phyloP scores from a whole-genome alignment of 176 grass and related monocot genomes.

The Alopecurus myosuroides region DNA sequence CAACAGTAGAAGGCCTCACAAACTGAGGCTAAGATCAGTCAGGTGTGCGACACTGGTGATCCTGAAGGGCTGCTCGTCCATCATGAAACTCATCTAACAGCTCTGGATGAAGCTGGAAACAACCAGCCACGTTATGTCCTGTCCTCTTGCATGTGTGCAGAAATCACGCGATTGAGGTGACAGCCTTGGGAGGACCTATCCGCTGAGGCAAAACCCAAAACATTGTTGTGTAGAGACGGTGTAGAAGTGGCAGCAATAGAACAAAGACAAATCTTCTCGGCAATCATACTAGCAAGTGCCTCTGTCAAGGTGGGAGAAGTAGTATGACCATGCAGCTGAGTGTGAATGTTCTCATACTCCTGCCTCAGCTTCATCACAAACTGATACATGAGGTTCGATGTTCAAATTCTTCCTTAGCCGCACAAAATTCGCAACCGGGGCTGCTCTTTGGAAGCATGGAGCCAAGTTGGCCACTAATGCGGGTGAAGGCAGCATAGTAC shows the following conservation, averaged over 20 bases:
- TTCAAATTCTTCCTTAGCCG: not conserved
- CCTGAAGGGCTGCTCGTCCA: not conserved
- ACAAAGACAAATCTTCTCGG: not conserved
- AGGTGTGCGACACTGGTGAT: not conserved
- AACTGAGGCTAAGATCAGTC: not conserved
- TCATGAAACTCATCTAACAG: not conserved
- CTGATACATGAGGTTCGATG: not conserved
- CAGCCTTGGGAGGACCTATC: not conserved
- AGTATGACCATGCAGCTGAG: not conserved
- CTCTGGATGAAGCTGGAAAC: not conserved
- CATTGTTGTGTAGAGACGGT: not conserved
- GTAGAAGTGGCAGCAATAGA: not conserved
- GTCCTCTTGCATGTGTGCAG: not conserved
- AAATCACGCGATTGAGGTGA: not conserved
- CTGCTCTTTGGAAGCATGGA: not conserved
- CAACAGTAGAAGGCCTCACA: not conserved
- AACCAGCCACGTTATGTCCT: not conserved
- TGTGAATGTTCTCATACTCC: not conserved
- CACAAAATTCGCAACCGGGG: not conserved
- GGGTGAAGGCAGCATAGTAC: not conserved
- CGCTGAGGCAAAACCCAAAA: not conserved
- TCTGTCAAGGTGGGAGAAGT: not conserved
- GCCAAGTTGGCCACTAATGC: not conserved
- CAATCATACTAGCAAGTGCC: not conserved
- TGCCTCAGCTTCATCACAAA: not conserved